A percentile compares a stretch with the other conserved stretches of the same genome.
Evolutionary conservation across 1,284 basidiomycete species (phyloP).

Genomic region (Irpex sp.): DNA sequence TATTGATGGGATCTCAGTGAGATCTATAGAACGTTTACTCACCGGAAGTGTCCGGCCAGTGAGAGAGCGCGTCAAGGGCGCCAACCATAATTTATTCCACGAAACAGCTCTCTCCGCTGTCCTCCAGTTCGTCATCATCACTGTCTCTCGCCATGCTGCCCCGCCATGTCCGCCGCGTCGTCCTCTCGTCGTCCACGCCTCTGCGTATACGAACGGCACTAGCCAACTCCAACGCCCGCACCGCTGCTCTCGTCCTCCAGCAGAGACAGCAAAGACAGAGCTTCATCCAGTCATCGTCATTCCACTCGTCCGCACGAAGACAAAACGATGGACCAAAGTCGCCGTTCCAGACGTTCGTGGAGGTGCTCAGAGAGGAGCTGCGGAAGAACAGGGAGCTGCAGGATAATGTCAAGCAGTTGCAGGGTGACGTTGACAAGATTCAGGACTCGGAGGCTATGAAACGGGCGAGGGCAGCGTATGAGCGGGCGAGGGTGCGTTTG

Average conservation of each 20-base stretch:
- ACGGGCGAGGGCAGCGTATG: conserved; percentile 84
- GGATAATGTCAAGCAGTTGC: conserved; percentile 94
- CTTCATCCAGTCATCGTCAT: conserved; percentile 27
- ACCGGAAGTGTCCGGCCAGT: background rate
- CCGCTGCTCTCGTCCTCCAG: conserved; percentile 11
- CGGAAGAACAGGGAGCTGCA: conserved; percentile 92
- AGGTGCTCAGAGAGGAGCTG: conserved; percentile 89
- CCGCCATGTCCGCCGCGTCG: conserved; percentile 23
- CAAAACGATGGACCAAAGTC: conserved; percentile 73
- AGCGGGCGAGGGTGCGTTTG: conserved; percentile 84
- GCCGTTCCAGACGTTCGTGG: conserved; percentile 94
- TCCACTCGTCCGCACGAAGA: conserved; percentile 63
- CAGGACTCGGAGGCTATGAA: conserved; percentile 98
- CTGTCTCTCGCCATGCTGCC: conserved; percentile 21
- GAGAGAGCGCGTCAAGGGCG: background rate
- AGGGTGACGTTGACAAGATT: conserved; percentile 95
- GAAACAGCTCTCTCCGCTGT: background rate
- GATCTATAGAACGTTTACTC: background rate
- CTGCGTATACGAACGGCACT: conserved; percentile 22
- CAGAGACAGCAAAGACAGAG: conserved; percentile 6
- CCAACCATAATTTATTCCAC: background rate
- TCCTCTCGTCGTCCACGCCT: conserved; percentile 22
- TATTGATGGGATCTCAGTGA: background rate
- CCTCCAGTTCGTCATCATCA: background rate
- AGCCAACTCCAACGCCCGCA: conserved; percentile 14